Evolutionary conservation across 2,329 filamentous ascomycete species (phyloP), one percentile per base, ranked within the genome.

Genomic region (Teratosphaeria viscida): DNA sequence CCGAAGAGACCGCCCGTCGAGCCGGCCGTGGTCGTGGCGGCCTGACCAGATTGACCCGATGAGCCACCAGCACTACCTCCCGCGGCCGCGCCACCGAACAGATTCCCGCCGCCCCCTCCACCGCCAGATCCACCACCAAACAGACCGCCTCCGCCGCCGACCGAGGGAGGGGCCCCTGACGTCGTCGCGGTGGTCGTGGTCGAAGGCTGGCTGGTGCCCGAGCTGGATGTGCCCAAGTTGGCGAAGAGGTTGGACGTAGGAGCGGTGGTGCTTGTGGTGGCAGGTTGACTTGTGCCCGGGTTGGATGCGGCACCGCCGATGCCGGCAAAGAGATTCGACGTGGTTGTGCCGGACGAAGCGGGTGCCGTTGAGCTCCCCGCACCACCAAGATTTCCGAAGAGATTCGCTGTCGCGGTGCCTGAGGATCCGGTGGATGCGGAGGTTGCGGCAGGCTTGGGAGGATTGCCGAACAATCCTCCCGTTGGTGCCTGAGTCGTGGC

Each of bases 1-100:
- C 62, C 62, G 56, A 62, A 62, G 29, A 62, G 56, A 32, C 59
- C 59, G 32, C 61, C 58, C 3, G 54, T 37, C 14, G 61, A 11
- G 29, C 37, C 59, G 4, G 56, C 53, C 2, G 54, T 59, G 60
- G 55, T 54, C 19, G 55, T 32, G 6, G 53, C 27, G 10, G 54
- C 16, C 16, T 52, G 54, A 27, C n/a, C 52, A 23, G 26, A 37
- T n/a, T 37, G 23, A 43, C 32, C 35, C 19, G 32, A 37, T 3
- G 29, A 39, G n/a, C 32, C 14, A 14, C 52, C 54, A 2, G 16
- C 14, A 7, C 12, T 56, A 7, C 35, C 26, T 5, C 35, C 26
- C 14, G 55, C 39, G 29, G 37, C 19, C 11, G 57, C 53, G 7
- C 23, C 53, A 52, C 56, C 37, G 19, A 49, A 29, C 23, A 52